Base-by-base conservation (phyloP, 352 stramenopile species). In the Phytophthora niederhauseri region DNA sequence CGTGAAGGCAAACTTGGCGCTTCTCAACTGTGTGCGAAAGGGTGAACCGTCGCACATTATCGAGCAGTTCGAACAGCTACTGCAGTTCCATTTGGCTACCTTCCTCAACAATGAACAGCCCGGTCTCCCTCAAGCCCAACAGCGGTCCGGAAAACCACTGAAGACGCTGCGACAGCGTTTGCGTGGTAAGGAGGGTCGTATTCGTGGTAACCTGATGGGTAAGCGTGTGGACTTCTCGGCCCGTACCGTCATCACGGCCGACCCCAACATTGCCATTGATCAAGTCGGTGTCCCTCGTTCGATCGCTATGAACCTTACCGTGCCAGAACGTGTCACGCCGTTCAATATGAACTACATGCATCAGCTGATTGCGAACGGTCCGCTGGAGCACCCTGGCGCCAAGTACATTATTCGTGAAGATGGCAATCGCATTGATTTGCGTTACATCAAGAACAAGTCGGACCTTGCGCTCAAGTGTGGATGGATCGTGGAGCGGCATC, bases 151-250 rank as follows among this genome's bases (percentile, higher is more conserved):
- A 28, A 98, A 98, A 63, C 97, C 97, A 20, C 83, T 99, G 24
- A 99, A 99, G 82, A 99, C 98, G 14, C 81, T 99, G 64, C 81
- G 96, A 14, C 95, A 99, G 78, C 87, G 98, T 52, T 73, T 99
- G 22, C 96, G 97, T 48, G 93, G 94, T 54, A 99, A 99, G 77
- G 97, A 99, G 84, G 98, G 98, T 36, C 94, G 98, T 62, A 98
- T 99, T 70, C 95, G 98, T 75, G 97, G 97, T 64, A 99, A 99
- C 73, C 78, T 99, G 34, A 99, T 99, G 98, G 98, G 98, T 58
- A 99, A 99, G 80, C 97, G 98, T 82, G 98, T 99, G 6, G 98
- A 99, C 75, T 99, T 99, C 79, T 99, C 94, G 8, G 98, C 97
- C 19, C 94, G 98, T 84, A 99, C 98, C 5, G 98, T 99, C 62